Percentiles rank a stretch among this genome's conserved stretches.
phyloP scores from a whole-genome alignment of 768 basidiomycete genomes.

The Auricularia auricula-judae region DNA sequence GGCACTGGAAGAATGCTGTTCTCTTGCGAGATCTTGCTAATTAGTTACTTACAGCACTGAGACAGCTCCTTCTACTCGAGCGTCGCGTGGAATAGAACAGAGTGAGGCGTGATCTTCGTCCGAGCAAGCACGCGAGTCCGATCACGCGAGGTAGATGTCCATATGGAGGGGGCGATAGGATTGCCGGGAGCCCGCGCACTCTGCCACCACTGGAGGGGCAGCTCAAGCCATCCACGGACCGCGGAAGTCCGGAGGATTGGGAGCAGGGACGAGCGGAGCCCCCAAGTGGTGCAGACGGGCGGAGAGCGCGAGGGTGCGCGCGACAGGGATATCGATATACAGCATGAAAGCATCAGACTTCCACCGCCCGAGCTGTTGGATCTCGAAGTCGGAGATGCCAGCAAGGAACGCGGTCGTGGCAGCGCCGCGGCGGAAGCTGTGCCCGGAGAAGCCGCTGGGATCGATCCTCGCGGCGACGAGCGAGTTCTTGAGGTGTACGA shows the following conservation, averaged over 20 bases:
- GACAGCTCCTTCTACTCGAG: no score
- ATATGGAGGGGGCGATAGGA: no score
- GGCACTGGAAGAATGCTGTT: no score
- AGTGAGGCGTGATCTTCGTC: no score
- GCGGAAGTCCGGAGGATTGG: neutral
- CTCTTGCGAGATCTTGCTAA: no score
- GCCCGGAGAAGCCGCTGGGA: conserved; percentile 10
- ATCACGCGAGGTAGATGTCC: no score
- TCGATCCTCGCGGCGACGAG: conserved; percentile 4
- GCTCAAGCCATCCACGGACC: neutral
- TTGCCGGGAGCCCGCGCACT: no score
- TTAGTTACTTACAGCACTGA: no score
- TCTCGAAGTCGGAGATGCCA: conserved; percentile 23
- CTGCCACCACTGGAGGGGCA: no score
- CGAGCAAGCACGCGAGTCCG: no score
- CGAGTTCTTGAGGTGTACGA: neutral
- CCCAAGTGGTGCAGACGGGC: neutral
- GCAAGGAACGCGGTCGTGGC: conserved; percentile 21
- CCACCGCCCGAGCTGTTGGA: conserved; percentile 28
- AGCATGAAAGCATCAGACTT: conserved; percentile 27
- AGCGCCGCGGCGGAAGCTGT: conserved; percentile 2
- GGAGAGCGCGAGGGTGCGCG: neutral
- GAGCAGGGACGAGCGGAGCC: neutral
- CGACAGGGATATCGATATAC: conserved; percentile 20
- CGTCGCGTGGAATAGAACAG: no score